Base-by-base conservation (phyloP, 1,139 yeast genomes). In the Meyerozyma guilliermondii region DNA sequence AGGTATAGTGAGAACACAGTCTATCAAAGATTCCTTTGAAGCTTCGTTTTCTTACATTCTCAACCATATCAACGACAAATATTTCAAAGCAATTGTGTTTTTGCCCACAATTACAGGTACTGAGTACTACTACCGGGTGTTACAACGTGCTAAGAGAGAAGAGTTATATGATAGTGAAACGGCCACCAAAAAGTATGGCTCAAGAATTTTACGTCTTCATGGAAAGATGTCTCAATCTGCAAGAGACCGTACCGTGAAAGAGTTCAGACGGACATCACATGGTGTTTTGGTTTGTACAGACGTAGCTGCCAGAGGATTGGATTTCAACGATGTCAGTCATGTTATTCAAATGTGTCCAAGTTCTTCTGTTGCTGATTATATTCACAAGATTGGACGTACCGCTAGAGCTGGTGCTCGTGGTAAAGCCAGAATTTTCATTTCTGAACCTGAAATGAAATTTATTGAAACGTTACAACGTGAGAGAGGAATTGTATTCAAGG, bases 231-330 rank as follows among this genome's bases (percentile, higher is more conserved):
- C 81, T 27, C 96, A 87, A 62, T 64, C 70, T 35, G 71, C 70
- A 31, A 79, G 96, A 61, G 83, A 81, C 55, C 65, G 71, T 46
- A 63, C 79, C 22, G 81, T 86, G 44, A 68, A 67, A 42, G 59
- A 54, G 18, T 87, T 84, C 71, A 76, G 84, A 57, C 60, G 56
- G 37, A 56, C 71, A 26, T 56, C 64, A 34, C 64, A 68, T 23
- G 83, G 87, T 43, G 58, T 91, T 35, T 71, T 91, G 43, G 77
- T 91, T 40, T 84, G 95, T 38, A 87, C 96, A 2, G 96, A 91
- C 65, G 97, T 92, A 43, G 95, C 92, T 50, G 97, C 98, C 3
- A 81, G 98, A 68, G 98, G 98, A 55, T 82, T 92, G 82, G 96
- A 89, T 68, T 86, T 89, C 74, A 91, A 89, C 40, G 80, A 80